Evolutionary conservation across 345 rosid species (phyloP), one percentile per base, ranked within the genome.

Genomic region (Litchi chinensis): DNA sequence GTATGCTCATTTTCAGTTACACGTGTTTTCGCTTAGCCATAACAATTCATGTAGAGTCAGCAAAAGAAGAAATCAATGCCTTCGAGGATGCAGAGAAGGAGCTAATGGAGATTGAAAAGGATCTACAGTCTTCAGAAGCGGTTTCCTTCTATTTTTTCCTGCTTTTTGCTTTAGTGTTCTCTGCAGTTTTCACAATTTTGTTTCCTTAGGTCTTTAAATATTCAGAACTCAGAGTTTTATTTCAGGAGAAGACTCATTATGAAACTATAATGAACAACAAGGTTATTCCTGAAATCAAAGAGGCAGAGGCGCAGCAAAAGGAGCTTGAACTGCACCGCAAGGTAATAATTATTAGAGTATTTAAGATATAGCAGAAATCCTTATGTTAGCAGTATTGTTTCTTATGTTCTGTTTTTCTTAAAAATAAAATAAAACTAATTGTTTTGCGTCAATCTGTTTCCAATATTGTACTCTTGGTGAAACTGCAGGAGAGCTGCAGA

Each of bases 231-330:
- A 63, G 71, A 56, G 19, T 82, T 83, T 75, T 79, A 62, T 82
- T 77, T 72, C 90, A 95, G 99, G 93, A 86, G 83, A 90, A 85
- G 88, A 83, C 73, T 18, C 93, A 93, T 85, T 95, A 95, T 80
- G 94, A 92, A 88, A 79, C 84, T 66, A 56, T 93, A 71, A 95
- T 95, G 99, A 77, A 81, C 44, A 86, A 71, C 67, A 93, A 90
- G 88, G 99, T 95, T 82, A 84, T 90, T 60, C 86, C 86, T 76
- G 91, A 84, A 78, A 91, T 95, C 77, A 82, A 90, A 81, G 84
- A 56, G 60, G 94, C 98, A 16, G 96, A 93, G 89, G 85, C 85
- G 75, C 78, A 79, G 54, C 83, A 84, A 78, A 81, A 12, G 80
- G 88, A 87, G 77, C 94, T 95, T 81, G 85, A 88, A 84, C 85